phyloP scores from a whole-genome alignment of 495 filamentous ascomycete genomes.

The Neurospora sp. region DNA sequence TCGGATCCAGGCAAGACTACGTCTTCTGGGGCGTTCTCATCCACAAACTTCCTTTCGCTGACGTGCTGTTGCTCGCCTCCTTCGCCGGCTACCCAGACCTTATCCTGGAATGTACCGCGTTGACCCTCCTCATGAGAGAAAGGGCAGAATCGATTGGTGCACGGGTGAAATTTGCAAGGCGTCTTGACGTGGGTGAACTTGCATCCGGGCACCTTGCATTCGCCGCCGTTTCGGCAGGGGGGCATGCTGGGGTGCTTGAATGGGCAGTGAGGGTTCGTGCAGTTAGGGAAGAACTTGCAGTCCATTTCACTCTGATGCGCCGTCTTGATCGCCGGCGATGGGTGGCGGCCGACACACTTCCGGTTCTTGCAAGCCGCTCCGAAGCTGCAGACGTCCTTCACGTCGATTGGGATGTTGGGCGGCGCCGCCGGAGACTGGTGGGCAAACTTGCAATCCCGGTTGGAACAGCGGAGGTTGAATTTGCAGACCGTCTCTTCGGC shows the following conservation, averaged over 20 bases:
- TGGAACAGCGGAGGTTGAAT: slow-evolving; percentile 79
- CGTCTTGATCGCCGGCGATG: slow-evolving; percentile 72
- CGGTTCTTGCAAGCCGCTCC: slow-evolving; percentile 88
- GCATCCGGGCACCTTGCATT: slow-evolving; percentile 75
- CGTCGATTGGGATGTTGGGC: slow-evolving; percentile 63
- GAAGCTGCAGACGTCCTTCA: slow-evolving; percentile 70
- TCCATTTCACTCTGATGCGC: slow-evolving; percentile 73
- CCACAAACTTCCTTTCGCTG: slow-evolving; percentile 87
- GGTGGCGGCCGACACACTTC: slow-evolving; percentile 87
- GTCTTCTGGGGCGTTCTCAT: slow-evolving; percentile 58
- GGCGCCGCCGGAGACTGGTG: slow-evolving; percentile 91
- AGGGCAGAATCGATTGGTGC: slow-evolving; percentile 69
- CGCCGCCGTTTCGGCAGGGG: slow-evolving; percentile 85
- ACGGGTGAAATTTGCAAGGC: slow-evolving; percentile 85
- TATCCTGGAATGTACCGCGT: slow-evolving; percentile 67
- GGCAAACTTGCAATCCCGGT: slow-evolving; percentile 81
- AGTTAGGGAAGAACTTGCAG: slow-evolving; percentile 93
- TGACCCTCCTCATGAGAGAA: slow-evolving; percentile 94
- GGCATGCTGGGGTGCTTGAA: slow-evolving; percentile 75
- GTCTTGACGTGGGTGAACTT: slow-evolving; percentile 79
- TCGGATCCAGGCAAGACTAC: slow-evolving; percentile 58
- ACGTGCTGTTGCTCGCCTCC: slow-evolving; percentile 46
- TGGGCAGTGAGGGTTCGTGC: slow-evolving; percentile 73
- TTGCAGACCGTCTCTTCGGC: slow-evolving; percentile 63
- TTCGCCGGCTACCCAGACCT: slow-evolving; percentile 73